phyloP scores from a whole-genome alignment of 768 basidiomycete genomes.

The Collybiopsis confluens region DNA sequence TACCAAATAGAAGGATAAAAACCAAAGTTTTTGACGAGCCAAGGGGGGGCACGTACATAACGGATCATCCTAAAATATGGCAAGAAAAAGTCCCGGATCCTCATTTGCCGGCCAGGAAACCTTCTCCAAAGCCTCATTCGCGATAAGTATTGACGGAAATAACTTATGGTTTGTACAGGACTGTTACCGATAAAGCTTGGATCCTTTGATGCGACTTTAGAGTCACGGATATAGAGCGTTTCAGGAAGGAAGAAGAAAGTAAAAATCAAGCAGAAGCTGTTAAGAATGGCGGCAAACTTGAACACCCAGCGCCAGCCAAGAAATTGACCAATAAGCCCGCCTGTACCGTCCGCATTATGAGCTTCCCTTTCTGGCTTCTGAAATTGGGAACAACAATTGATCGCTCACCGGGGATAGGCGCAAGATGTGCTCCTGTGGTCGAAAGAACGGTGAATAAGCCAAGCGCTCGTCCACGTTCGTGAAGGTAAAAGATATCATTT shows the following conservation, averaged over 20 bases:
- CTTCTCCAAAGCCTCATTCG: not conserved
- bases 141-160: not conserved
- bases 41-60: not conserved
- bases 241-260: constrained; percentile 6
- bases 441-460: not conserved
- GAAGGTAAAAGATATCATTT: constrained; percentile 2
- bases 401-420: not conserved
- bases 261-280: constrained; percentile 1
- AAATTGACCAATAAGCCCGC: constrained; percentile 5
- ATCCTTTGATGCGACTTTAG: not conserved
- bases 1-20: not conserved
- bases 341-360: not conserved
- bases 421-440: constrained; percentile 3
- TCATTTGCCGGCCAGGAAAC: constrained; percentile 1
- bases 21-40: not conserved
- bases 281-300: constrained; percentile 1
- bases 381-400: no score
- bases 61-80: constrained; percentile 7
- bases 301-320: constrained; percentile 6
- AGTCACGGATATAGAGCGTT: constrained; percentile 2
- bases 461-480: constrained; percentile 6
- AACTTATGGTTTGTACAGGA: not conserved
- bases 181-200: not conserved
- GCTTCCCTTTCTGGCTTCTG: no score
- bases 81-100: not conserved